Conservation (phyloP, 2,329 filamentous ascomycete species). For the Alternaria gansuensis region DNA sequence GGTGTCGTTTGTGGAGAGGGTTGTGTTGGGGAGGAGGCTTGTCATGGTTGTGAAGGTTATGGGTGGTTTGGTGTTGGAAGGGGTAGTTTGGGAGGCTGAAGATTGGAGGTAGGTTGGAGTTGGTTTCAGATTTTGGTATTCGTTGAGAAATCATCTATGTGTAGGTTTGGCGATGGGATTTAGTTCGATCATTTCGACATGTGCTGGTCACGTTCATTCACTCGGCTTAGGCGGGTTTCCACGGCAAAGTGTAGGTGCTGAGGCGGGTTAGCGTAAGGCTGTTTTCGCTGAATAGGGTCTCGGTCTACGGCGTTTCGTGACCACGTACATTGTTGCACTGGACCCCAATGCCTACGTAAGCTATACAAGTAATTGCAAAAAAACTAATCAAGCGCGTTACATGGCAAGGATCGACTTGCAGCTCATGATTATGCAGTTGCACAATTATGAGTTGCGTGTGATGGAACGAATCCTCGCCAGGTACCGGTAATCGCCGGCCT, state of each 20-base stretch:
- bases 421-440: background rate
- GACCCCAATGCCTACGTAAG: background rate
- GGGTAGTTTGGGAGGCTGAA: background rate
- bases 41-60: slow-evolving; percentile 29
- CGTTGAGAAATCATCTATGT: background rate
- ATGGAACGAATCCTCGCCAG: background rate
- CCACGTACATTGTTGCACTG: background rate
- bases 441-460: background rate
- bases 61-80: background rate
- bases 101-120: background rate
- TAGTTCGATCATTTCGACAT: background rate
- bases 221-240: slow-evolving; percentile 32
- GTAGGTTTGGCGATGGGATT: background rate
- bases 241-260: slow-evolving; percentile 20
- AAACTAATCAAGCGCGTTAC: background rate
- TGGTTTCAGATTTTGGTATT: background rate
- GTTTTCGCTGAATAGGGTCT: background rate
- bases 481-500: slow-evolving; percentile 2
- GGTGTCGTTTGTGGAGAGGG: slow-evolving; percentile 49
- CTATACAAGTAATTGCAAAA: background rate
- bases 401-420: no score
- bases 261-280: background rate
- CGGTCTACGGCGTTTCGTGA: background rate
- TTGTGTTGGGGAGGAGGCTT: slow-evolving; percentile 57
- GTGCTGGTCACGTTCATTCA: slow-evolving; percentile 14